phyloP scores from a whole-genome alignment of 176 grass and related monocot species.

The Poa annua region DNA sequence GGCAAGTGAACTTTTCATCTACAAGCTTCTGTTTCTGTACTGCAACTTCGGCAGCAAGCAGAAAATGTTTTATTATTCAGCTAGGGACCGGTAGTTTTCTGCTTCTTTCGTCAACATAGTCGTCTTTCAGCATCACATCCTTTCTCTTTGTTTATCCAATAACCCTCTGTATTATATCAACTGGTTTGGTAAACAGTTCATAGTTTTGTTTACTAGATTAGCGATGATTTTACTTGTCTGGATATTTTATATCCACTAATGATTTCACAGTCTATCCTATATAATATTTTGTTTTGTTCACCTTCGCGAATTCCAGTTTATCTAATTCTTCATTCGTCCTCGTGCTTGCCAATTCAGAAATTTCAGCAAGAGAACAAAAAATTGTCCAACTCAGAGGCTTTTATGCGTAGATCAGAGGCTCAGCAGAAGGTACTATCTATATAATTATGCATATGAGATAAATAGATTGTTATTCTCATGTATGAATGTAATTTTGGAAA shows the following conservation, averaged over 20 bases:
- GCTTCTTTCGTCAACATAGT: not conserved
- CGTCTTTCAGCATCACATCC: not conserved
- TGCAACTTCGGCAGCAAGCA: not conserved
- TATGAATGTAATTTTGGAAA: not conserved
- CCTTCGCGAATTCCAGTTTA: conserved; percentile 18
- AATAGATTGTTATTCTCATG: not conserved
- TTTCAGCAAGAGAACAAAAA: conserved; percentile 91
- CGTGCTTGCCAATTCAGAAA: conserved; percentile 67
- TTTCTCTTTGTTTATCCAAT: not conserved
- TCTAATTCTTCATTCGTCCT: conserved; percentile 4
- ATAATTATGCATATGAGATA: not conserved
- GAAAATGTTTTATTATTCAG: not conserved
- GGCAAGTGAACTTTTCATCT: not conserved
- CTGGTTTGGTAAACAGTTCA: not conserved
- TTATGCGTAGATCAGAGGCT: conserved; percentile 88
- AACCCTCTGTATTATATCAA: not conserved
- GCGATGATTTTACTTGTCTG: not conserved
- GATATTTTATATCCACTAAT: not conserved
- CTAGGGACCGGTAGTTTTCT: not conserved
- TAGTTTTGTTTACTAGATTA: conserved; percentile 1
- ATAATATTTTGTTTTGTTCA: conserved; percentile 17
- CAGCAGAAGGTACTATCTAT: conserved; percentile 66
- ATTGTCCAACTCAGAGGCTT: conserved; percentile 77
- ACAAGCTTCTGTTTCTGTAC: not conserved
- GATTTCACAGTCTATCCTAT: not conserved